phyloP scores from a whole-genome alignment of 2,329 filamentous ascomycete species.

The Microcyclosporella mali region DNA sequence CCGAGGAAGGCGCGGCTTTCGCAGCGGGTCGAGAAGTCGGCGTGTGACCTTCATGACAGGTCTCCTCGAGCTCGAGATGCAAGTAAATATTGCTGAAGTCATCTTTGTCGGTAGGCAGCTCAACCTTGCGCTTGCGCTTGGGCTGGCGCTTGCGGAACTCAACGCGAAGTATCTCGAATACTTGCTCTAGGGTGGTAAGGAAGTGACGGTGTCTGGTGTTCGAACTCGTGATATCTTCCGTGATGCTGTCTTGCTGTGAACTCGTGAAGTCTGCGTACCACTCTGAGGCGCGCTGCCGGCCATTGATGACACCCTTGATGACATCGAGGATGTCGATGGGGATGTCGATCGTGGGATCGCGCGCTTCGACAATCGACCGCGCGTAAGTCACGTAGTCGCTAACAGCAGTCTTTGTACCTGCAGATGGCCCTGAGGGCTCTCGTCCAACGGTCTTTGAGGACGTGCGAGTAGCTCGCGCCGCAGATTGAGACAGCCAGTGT shows the following conservation, averaged over 20 bases:
- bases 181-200: background rate
- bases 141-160: conserved; percentile 1
- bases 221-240: background rate
- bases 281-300: background rate
- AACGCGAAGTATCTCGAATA: background rate
- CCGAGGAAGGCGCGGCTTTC: background rate
- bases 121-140: conserved; percentile 2
- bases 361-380: background rate
- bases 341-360: conserved; percentile 6
- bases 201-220: conserved; percentile 5
- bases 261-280: conserved; percentile 2
- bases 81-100: conserved; percentile 1
- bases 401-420: background rate
- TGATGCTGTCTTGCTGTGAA: background rate
- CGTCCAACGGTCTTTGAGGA: background rate
- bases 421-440: background rate
- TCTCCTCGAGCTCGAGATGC: conserved; percentile 2
- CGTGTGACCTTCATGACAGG: background rate
- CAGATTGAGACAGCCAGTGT: conserved; percentile 3
- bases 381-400: conserved; percentile 1
- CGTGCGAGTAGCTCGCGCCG: background rate
- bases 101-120: conserved; percentile 2
- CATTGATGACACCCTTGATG: conserved; percentile 3
- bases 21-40: too few species aligned
- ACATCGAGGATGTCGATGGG: conserved; percentile 4